Conservation (phyloP, 371 early-diverging fungal genomes). For the Rhizopus delemar region DNA sequence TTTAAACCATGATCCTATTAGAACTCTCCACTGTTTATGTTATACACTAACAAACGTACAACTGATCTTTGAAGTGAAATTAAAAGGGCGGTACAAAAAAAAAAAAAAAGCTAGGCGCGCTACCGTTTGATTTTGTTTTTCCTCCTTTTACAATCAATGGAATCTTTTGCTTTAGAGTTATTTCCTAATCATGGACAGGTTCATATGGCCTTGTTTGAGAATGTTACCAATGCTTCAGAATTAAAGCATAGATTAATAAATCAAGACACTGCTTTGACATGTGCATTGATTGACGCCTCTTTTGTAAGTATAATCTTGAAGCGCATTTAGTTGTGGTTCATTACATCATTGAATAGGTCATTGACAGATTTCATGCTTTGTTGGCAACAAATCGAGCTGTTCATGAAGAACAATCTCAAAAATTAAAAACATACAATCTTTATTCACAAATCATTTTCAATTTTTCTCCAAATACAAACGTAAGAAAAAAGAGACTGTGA, state of each 20-base stretch:
- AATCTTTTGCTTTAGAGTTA: conserved; percentile 56
- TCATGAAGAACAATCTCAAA: conserved; percentile 44
- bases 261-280: conserved; percentile 51
- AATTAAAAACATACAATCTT: conserved; percentile 56
- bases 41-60: no score
- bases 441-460: conserved; percentile 62
- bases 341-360: conserved; percentile 35
- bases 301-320: conserved; percentile 31
- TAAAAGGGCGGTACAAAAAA: background rate
- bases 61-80: no score
- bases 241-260: conserved; percentile 49
- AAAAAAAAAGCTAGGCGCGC: background rate
- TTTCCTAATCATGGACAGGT: conserved; percentile 45
- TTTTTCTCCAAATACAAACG: conserved; percentile 56
- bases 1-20: no score
- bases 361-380: conserved; percentile 50
- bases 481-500: conserved; percentile 18
- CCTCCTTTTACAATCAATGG: conserved; percentile 36
- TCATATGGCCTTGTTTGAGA: conserved; percentile 54
- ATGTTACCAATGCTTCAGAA: conserved; percentile 53
- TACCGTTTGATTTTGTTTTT: conserved; percentile 2
- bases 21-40: no score
- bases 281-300: conserved; percentile 56
- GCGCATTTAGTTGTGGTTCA: background rate
- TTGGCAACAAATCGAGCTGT: conserved; percentile 56